These are phyloP conservation scores for Thelonectria discophora DNA, from an alignment of 2,329 filamentous ascomycete species.

Conservation along the genomic window DNA sequence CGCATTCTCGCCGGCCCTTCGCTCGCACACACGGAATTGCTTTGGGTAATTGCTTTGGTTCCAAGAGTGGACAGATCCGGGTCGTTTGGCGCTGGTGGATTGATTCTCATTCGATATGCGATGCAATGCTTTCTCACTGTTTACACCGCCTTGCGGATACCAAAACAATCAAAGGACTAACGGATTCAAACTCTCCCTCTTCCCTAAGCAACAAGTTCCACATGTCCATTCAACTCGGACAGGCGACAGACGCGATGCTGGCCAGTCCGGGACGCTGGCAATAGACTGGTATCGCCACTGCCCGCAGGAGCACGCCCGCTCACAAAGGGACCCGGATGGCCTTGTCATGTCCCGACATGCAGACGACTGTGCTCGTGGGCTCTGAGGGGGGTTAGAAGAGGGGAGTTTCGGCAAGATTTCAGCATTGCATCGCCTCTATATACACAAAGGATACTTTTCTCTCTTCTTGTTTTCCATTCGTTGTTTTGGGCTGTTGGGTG, in stretches of 20 bases:
- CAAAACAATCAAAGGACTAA: conserved; percentile 18
- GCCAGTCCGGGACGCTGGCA: conserved; percentile 3
- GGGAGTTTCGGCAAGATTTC: conserved; percentile 31
- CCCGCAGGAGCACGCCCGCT: neutral
- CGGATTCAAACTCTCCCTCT: conserved; percentile 19
- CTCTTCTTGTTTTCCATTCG: neutral
- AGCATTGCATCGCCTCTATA: conserved; percentile 34
- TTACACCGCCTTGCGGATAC: conserved; percentile 23
- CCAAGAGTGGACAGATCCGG: conserved; percentile 44
- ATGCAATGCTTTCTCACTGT: conserved; percentile 34
- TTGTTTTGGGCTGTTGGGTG: neutral
- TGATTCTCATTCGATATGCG: conserved; percentile 40
- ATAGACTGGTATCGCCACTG: neutral
- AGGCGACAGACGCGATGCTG: conserved; percentile 15
- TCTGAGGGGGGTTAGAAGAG: conserved; percentile 23
- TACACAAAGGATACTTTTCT: conserved; percentile 18
- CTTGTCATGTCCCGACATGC: neutral
- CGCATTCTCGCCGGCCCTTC: conserved; percentile 30
- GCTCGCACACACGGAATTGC: conserved; percentile 31
- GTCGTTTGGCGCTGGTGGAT: conserved; percentile 46
- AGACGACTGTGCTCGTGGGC: conserved; percentile 23
- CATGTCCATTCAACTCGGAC: conserved; percentile 2
- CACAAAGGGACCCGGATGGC: neutral
- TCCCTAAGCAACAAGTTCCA: conserved; percentile 3
- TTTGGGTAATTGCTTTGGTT: conserved; percentile 47